These are phyloP conservation scores for Sphaerostilbella broomeana DNA, from an alignment of 2,329 filamentous ascomycete genomes.

Conservation along the genomic window DNA sequence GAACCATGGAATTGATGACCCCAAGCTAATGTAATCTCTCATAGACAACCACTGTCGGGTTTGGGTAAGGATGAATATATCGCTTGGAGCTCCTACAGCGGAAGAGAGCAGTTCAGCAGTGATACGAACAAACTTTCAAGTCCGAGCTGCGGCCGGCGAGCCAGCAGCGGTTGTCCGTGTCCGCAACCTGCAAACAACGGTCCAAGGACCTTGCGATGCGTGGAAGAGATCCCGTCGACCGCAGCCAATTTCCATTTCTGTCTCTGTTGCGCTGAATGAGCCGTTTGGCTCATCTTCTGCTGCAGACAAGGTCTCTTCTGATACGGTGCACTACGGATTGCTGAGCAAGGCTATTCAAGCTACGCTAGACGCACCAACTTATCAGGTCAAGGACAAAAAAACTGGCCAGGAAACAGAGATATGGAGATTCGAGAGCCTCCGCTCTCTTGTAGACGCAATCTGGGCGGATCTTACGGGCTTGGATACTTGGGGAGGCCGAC, in stretches of 20 bases:
- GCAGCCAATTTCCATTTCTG: slow-evolving; percentile 58
- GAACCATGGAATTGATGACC: no score
- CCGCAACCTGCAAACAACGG: slow-evolving; percentile 52
- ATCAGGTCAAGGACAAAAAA: background rate
- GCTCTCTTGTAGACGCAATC: slow-evolving; percentile 21
- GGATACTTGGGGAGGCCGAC: slow-evolving; percentile 12
- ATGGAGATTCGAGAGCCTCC: slow-evolving; percentile 2
- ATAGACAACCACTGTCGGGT: no score
- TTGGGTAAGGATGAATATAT: no score
- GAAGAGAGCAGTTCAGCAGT: background rate
- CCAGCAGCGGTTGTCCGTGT: slow-evolving; percentile 48
- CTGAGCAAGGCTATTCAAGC: slow-evolving; percentile 59
- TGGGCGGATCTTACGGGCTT: slow-evolving; percentile 28
- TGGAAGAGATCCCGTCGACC: slow-evolving; percentile 55
- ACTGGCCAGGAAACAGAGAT: background rate
- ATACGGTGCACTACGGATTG: slow-evolving; percentile 69
- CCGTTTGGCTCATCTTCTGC: slow-evolving; percentile 53
- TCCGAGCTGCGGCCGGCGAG: slow-evolving; percentile 22
- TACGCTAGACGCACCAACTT: slow-evolving; percentile 30
- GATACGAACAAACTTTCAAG: slow-evolving; percentile 19
- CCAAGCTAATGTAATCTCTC: no score
- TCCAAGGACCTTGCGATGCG: slow-evolving; percentile 56
- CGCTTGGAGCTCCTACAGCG: no score
- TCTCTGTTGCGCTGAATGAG: slow-evolving; percentile 48
- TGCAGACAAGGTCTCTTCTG: slow-evolving; percentile 55